Percentiles rank a stretch among this genome's conserved stretches.
Evolutionary conservation across 2,329 filamentous ascomycete genomes (phyloP).

Genomic region (Aschersonia sp.): DNA sequence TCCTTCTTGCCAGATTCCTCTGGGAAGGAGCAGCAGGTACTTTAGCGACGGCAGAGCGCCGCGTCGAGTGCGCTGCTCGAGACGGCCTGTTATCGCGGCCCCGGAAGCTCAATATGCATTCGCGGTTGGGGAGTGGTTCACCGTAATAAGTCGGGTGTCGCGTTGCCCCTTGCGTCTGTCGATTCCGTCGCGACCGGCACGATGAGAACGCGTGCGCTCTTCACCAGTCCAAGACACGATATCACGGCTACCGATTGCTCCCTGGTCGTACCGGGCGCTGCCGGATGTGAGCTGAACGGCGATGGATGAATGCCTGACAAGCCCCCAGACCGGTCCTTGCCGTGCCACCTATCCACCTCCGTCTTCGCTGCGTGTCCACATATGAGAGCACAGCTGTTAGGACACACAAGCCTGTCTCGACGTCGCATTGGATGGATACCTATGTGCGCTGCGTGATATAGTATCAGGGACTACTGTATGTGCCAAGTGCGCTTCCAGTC

Average conservation of each 20-base stretch:
- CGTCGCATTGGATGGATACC: not conserved
- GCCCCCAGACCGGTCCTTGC: not conserved
- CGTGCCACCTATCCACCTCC: not conserved
- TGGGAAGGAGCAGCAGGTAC: not conserved
- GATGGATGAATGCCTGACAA: not conserved
- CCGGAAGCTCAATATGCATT: not conserved
- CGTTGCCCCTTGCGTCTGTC: not conserved
- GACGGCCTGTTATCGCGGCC: not conserved
- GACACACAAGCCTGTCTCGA: not conserved
- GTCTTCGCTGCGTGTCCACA: not conserved
- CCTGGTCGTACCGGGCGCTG: not conserved
- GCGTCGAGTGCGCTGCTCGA: not conserved
- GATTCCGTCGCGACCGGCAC: not conserved
- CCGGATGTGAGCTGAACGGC: not conserved
- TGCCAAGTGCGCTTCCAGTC: not conserved
- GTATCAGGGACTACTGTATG: not conserved
- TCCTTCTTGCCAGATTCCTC: not conserved
- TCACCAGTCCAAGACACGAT: not conserved
- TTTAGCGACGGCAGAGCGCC: too few relatives aligned
- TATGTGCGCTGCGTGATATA: not conserved
- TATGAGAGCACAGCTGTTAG: not conserved
- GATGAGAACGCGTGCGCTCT: not conserved
- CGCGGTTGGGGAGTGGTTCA: too few relatives aligned
- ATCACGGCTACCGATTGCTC: not conserved
- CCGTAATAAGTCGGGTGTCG: too few relatives aligned